Conservation (phyloP, 805 yeast species). For the Yueomyces sinensis region DNA sequence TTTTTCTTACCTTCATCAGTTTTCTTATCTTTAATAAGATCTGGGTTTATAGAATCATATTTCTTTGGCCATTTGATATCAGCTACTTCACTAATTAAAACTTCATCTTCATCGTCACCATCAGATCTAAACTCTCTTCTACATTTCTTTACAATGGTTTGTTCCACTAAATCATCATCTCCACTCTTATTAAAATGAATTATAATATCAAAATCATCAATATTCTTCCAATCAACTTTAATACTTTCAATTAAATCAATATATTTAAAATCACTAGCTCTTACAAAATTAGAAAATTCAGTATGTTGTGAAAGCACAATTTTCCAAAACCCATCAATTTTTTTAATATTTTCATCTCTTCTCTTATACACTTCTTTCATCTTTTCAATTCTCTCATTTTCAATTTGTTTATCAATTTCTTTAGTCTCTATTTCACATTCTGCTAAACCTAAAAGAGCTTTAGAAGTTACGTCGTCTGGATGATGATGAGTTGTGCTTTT, state of each 20-base stretch:
- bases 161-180: slow-evolving; percentile 38
- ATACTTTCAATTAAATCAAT: slow-evolving; percentile 56
- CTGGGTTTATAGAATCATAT: slow-evolving; percentile 43
- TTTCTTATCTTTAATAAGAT: slow-evolving; percentile 30
- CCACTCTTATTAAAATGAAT: slow-evolving; percentile 39
- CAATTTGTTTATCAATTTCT: slow-evolving; percentile 44
- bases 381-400: slow-evolving; percentile 36
- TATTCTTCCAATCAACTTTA: slow-evolving; percentile 40
- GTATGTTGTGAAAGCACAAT: slow-evolving; percentile 72
- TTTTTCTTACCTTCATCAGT: slow-evolving; percentile 41
- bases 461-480: slow-evolving; percentile 4
- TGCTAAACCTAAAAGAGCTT: slow-evolving; percentile 29
- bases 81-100: slow-evolving; percentile 40
- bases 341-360: slow-evolving; percentile 38
- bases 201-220: slow-evolving; percentile 46
- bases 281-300: slow-evolving; percentile 70
- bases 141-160: slow-evolving; percentile 49
- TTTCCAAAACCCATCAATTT: slow-evolving; percentile 77
- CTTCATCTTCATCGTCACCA: slow-evolving; percentile 22
- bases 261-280: slow-evolving; percentile 64
- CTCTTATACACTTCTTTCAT: slow-evolving; percentile 45
- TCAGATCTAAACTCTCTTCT: slow-evolving; percentile 17
- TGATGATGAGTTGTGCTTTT: no score
- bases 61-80: slow-evolving; percentile 59
- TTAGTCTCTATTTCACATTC: slow-evolving; percentile 47